phyloP scores from a whole-genome alignment of 1,139 yeast genomes.

The Sugiyamaella neomexicana region DNA sequence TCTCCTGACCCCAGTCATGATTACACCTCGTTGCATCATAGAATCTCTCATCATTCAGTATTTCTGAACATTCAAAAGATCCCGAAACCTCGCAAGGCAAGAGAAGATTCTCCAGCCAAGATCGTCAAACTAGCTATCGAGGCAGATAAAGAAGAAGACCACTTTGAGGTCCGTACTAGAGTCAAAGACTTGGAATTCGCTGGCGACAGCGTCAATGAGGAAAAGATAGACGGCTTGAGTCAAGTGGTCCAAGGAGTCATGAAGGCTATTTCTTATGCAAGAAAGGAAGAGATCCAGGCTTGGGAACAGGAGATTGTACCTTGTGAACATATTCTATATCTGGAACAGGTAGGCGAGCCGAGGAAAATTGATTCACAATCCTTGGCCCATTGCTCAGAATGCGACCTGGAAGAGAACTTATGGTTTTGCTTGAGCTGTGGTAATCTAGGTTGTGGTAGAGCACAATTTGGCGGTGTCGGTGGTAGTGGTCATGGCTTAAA shows the following conservation, averaged over 20 bases:
- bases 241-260: constrained; percentile 52
- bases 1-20: constrained; percentile 51
- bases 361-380: constrained; percentile 36
- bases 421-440: constrained; percentile 96
- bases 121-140: constrained; percentile 72
- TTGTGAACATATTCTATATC: constrained; percentile 68
- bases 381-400: constrained; percentile 55
- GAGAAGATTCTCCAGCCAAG: constrained; percentile 46
- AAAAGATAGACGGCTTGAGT: constrained; percentile 16
- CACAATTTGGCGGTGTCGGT: constrained; percentile 86
- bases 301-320: constrained; percentile 90
- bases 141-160: constrained; percentile 67
- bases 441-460: constrained; percentile 85
- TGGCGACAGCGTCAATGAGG: constrained; percentile 20
- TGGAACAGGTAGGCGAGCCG: constrained; percentile 44
- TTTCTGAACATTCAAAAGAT: constrained; percentile 58
- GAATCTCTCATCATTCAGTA: constrained; percentile 52
- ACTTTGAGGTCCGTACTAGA: constrained; percentile 52
- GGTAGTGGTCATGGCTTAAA: constrained; percentile 89
- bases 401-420: constrained; percentile 73
- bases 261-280: constrained; percentile 62
- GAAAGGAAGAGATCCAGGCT: constrained; percentile 72
- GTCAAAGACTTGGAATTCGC: constrained; percentile 47
- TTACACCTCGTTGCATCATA: constrained; percentile 57
- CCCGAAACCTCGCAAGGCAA: constrained; percentile 39